Base-by-base conservation (phyloP, 805 yeast genomes). In the Vanderwaltozyma yarrowii region DNA sequence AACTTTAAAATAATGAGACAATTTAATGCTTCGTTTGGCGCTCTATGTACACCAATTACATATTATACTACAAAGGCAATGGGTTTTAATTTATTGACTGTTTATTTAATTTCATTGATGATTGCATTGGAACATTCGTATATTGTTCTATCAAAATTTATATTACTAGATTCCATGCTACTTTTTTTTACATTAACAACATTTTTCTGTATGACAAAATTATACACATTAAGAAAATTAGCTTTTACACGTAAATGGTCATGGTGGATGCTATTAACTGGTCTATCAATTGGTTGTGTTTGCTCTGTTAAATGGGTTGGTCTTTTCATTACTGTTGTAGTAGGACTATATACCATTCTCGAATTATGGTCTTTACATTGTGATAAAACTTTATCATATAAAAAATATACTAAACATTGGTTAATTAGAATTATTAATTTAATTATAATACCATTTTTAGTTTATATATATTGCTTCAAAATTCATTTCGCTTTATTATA, bases 301-400 rank as follows among this genome's bases (percentile, higher is more conserved):
- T 81, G 88, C 50, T 78, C 87, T 31, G 84, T 81, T 9, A 83
- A 83, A 59, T 81, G 88, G 92, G 94, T 83, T 13, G 94, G 94
- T 4, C 57, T 82, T 23, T 82, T 78, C 46, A 69, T 78, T 26
- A 79, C 85, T 13, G 65, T 62, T 0, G 60, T 78, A 10, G 73
- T 77, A 32, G 87, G 87, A 0, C 30, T 74, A 6, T 78, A 76
- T 54, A 71, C 74, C 6, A 48, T 74, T 14, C 64, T 70, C 42
- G 85, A 79, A 44, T 58, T 79, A 24, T 53, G 60, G 37, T 60
- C 70, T 36, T 67, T 71, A 43, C 58, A 64, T 38, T 70, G 65
- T 27, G 53, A 60, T 26, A 32, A 37, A 11, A 46, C 36, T 14
- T 14, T 63, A 38, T 24, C 61, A 1, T 51, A 63, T 46, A 39